These are phyloP conservation scores for Flaveria sonorensis DNA, from an alignment of 129 eudicot species.

Conservation along the genomic window DNA sequence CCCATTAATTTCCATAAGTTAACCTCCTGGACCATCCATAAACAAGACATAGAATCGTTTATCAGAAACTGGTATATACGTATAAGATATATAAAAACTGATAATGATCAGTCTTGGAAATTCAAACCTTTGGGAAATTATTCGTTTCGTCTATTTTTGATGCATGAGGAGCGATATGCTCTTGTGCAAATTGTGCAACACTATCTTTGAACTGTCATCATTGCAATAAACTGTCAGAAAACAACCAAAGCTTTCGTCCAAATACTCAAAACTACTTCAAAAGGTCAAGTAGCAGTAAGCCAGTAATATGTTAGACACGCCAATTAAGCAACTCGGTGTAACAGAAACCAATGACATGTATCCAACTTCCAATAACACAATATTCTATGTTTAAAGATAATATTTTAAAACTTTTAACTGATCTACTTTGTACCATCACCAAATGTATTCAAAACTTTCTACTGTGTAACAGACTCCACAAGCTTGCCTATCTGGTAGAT, in stretches of 20 bases:
- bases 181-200: constrained; percentile 89
- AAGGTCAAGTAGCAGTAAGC: too few relatives aligned
- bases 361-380: neutral
- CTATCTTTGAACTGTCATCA: constrained; percentile 85
- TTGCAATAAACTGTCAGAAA: constrained; percentile 19
- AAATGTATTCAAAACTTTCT: neutral
- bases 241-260: neutral
- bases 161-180: constrained; percentile 93
- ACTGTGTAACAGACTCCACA: neutral
- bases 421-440: neutral
- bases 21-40: constrained; percentile 55
- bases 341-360: neutral
- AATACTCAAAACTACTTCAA: neutral
- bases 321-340: neutral
- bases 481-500: neutral
- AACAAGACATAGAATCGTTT: constrained; percentile 12
- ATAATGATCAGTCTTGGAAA: neutral
- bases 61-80: neutral
- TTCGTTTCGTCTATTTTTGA: constrained; percentile 65
- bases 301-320: neutral
- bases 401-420: neutral
- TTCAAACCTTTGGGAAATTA: constrained; percentile 73
- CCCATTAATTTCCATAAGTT: constrained; percentile 97
- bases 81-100: neutral
- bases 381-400: neutral